phyloP scores from a whole-genome alignment of 441 rosid genomes.

The Erysimum cheiri region DNA sequence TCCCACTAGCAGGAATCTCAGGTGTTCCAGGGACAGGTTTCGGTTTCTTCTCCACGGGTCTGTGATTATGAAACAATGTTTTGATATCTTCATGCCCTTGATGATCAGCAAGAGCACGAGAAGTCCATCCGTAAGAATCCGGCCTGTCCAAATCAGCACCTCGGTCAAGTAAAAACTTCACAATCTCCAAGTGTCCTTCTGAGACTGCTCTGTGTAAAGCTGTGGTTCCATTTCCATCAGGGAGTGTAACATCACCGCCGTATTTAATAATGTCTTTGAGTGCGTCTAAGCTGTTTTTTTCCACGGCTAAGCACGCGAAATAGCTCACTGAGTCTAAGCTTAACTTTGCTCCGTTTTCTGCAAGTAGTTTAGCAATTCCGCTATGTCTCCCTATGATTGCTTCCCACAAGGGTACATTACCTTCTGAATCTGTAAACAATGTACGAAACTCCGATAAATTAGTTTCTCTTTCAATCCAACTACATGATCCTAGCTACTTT shows the following conservation, averaged over 20 bases:
- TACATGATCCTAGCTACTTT: not conserved
- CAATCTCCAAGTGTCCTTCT: conserved; percentile 70
- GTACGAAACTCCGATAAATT: not conserved
- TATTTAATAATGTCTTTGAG: conserved; percentile 59
- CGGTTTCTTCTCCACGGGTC: conserved; percentile 40
- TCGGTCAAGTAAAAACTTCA: conserved; percentile 67
- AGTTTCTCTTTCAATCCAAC: not conserved
- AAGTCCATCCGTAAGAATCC: conserved; percentile 78
- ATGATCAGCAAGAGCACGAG: conserved; percentile 78
- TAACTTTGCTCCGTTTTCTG: conserved; percentile 69
- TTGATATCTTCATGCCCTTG: conserved; percentile 78
- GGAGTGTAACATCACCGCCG: conserved; percentile 72
- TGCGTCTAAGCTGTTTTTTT: conserved; percentile 64
- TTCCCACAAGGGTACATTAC: conserved; percentile 89
- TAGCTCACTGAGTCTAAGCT: conserved; percentile 58
- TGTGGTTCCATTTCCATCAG: conserved; percentile 56
- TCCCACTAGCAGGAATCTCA: conserved; percentile 31
- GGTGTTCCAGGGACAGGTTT: conserved; percentile 35
- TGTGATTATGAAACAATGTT: conserved; percentile 44
- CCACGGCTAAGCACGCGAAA: conserved; percentile 63
- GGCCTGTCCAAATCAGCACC: conserved; percentile 78
- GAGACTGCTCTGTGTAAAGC: conserved; percentile 83
- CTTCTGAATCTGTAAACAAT: conserved; percentile 71
- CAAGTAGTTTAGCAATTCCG: conserved; percentile 53
- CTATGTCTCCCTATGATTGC: conserved; percentile 75